A percentile compares a stretch with the other conserved stretches of the same genome.
Evolutionary conservation across 371 early-diverging fungal genomes (phyloP).

Genomic region (Rhizopus stolonifer): DNA sequence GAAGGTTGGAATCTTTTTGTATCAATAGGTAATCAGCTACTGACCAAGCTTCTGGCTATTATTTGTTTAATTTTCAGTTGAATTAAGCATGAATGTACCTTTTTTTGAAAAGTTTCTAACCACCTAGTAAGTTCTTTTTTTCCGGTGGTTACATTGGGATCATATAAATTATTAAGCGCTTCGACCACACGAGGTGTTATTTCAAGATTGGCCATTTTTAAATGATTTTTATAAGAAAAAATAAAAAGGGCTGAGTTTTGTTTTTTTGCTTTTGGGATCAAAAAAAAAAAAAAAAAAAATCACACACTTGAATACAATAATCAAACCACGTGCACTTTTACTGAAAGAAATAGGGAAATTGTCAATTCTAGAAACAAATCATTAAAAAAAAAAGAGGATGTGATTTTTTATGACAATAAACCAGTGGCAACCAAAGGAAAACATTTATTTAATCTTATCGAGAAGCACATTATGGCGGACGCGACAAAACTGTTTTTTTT

Average conservation of each 20-base stretch:
- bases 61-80: too few relatives aligned
- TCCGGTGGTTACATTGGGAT: slow-evolving; percentile 20
- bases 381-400: slow-evolving; percentile 47
- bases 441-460: slow-evolving; percentile 58
- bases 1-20: slow-evolving; percentile 50
- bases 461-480: slow-evolving; percentile 63
- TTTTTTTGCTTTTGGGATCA: background rate
- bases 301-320: slow-evolving; percentile 19
- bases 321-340: too few relatives aligned
- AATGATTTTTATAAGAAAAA: background rate
- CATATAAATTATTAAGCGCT: slow-evolving; percentile 31
- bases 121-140: slow-evolving; percentile 72
- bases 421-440: slow-evolving; percentile 62
- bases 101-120: slow-evolving; percentile 88
- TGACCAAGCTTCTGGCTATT: slow-evolving; percentile 88
- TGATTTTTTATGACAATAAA: slow-evolving; percentile 59
- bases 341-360: too few relatives aligned
- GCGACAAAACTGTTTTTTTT: slow-evolving; percentile 50
- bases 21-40: slow-evolving; percentile 76
- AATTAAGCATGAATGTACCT: too few relatives aligned
- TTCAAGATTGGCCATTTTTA: slow-evolving; percentile 15
- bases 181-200: slow-evolving; percentile 20
- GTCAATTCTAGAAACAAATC: too few relatives aligned
- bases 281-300: background rate
- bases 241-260: background rate